Base-by-base conservation (phyloP, 2,329 filamentous ascomycete genomes). In the Phialemoniopsis sp. region DNA sequence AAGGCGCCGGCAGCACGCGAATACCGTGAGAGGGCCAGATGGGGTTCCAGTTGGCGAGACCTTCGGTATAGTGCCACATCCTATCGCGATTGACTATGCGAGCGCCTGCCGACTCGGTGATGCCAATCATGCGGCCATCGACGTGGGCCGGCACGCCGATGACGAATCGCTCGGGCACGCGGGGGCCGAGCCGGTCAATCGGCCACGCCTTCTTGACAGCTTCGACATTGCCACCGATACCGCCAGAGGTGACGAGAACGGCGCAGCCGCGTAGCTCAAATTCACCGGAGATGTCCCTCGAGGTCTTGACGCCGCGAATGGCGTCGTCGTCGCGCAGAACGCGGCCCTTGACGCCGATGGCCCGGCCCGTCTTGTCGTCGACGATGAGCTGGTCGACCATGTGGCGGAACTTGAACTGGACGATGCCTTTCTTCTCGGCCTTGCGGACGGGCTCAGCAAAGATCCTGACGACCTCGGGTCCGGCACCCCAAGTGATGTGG, bases 61-160 rank as follows among this genome's bases (percentile, higher is more conserved):
- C 78, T 49, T 82, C 78, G 10, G 76, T 81, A 52, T 82, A 82
- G 54, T 82, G 78, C 78, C 78, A 82, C 78, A 82, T 81, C 32
- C 78, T 63, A 50, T 82, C 78, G 36, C 71, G 67, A 57, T 82
- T 82, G 60, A 82, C 66, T 43, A 80, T 51, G 41, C 67, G 62
- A 2, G 73, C 78, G 8, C 78, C 78, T 2, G 63, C 67, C 1
- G 50, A 38, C 52, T 78, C 68, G 3, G 75, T 57, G 37, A 82
- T 80, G 29, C 60, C 69, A 33, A 82, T 70, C 76, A 81, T 80
- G 38, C 76, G 70, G 3, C 78, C 78, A 46, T 82, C 78, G n/a
- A 82, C 78, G 46, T 82, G 76, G 0, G 74, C 75, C 0, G 78
- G 78, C 3, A 82, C 78, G 8, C 78, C 78, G 13, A 79, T 54